These are phyloP conservation scores for Auricularia sp. DNA, from an alignment of 768 basidiomycete genomes.

Conservation along the genomic window DNA sequence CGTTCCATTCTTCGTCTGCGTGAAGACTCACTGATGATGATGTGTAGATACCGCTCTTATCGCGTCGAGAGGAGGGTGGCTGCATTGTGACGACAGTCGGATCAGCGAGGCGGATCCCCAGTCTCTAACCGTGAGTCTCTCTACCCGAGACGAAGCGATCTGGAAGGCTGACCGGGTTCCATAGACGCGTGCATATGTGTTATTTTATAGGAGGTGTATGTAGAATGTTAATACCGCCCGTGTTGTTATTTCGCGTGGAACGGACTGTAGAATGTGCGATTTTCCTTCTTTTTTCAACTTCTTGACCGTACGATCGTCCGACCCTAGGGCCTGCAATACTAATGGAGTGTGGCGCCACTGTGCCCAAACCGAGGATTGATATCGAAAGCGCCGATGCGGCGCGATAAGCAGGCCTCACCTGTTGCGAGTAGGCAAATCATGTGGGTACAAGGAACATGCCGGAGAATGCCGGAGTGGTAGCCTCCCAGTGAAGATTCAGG, in stretches of 20 bases:
- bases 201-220: slow-evolving; percentile 3
- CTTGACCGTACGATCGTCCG: too few relatives aligned
- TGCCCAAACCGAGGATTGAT: too few relatives aligned
- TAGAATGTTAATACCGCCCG: not conserved
- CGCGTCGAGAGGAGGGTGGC: slow-evolving; percentile 78
- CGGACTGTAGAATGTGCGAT: too few relatives aligned
- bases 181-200: not conserved
- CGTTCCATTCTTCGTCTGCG: not conserved
- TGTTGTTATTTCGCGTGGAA: not conserved
- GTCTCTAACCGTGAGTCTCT: slow-evolving; percentile 68
- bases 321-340: too few relatives aligned
- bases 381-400: too few relatives aligned
- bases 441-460: too few relatives aligned
- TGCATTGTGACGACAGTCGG: slow-evolving; percentile 90
- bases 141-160: not conserved
- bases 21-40: slow-evolving; percentile 5
- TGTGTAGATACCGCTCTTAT: slow-evolving; percentile 83
- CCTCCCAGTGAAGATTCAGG: too few relatives aligned
- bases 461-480: too few relatives aligned
- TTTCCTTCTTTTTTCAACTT: too few relatives aligned
- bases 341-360: too few relatives aligned
- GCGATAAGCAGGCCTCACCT: too few relatives aligned
- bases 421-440: too few relatives aligned
- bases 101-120: slow-evolving; percentile 61
- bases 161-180: not conserved